These are phyloP conservation scores for Apiospora phragmitis DNA, from an alignment of 2,329 filamentous ascomycete species.

Conservation along the genomic window DNA sequence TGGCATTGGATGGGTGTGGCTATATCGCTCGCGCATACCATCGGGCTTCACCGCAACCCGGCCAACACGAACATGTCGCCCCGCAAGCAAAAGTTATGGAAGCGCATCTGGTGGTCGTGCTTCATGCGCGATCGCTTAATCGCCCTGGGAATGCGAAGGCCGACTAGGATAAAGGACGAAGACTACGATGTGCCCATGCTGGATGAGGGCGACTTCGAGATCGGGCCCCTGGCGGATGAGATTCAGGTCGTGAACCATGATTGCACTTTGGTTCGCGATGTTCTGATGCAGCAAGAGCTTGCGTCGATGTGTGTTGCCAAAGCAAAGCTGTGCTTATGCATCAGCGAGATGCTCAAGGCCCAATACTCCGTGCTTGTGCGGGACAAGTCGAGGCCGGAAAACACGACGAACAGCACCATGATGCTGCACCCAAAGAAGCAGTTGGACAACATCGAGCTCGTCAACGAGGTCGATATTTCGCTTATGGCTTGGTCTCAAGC, in stretches of 20 bases:
- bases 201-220: conserved; percentile 80
- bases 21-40: conserved; percentile 88
- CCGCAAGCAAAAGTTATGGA: conserved; percentile 81
- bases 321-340: conserved; percentile 83
- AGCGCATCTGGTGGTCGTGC: conserved; percentile 96
- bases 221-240: conserved; percentile 65
- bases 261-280: conserved; percentile 71
- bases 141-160: conserved; percentile 88
- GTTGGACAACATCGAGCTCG: conserved; percentile 77
- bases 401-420: conserved; percentile 75
- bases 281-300: conserved; percentile 72
- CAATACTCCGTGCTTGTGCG: conserved; percentile 92
- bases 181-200: conserved; percentile 95
- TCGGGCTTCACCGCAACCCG: conserved; percentile 87
- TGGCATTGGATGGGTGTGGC: conserved; percentile 99
- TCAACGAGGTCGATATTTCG: conserved; percentile 76
- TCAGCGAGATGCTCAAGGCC: conserved; percentile 84
- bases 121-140: conserved; percentile 94
- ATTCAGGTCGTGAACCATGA: conserved; percentile 68
- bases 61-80: conserved; percentile 71
- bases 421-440: conserved; percentile 91
- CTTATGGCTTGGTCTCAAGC: conserved; percentile 75
- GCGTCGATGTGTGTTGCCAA: conserved; percentile 91
- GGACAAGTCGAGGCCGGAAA: conserved; percentile 76
- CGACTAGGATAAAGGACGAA: conserved; percentile 88